Base-by-base conservation (phyloP, 257 asterid species). In the Capsicum pubescens region DNA sequence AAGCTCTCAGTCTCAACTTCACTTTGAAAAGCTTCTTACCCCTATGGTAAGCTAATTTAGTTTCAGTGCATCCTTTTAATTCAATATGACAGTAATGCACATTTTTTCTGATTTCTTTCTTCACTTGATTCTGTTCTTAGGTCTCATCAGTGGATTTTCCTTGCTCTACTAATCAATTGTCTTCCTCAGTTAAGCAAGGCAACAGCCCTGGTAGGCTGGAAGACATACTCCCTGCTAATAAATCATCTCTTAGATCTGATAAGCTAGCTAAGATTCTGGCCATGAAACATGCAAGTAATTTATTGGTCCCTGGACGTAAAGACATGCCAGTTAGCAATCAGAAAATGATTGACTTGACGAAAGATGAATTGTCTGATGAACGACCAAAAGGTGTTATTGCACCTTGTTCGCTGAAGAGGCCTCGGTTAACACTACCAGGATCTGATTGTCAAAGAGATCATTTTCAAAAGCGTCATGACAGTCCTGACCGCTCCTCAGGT, bases 211-310 rank as follows among this genome's bases (percentile, higher is more conserved):
- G 74, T 86, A 59, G 61, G 63, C 83, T 87, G 85, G 82, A 86
- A 52, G 95, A 91, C 79, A 85, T 93, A 80, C 90, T 92, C 90
- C 98, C 99, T 83, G 99, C 99, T 79, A 96, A 96, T 86, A 93
- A 96, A 79, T 93, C 97, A 64, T 88, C 91, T 85, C 86, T 92
- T 87, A 83, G 87, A 55, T 80, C 90, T 66, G 88, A 87, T 86
- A 89, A 88, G 88, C 87, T 79, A 71, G 81, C 80, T 55, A 88
- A 76, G 80, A 88, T 80, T 72, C 86, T 92, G 80, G 54, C 63
- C 60, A 83, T 83, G 82, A 88, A 87, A 74, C 50, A 86, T 86
- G 90, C 90, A 50, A 89, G 87, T 86, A 87, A 86, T 86, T 80
- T 82, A 64, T 67, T 84, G 70, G 72, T 82, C 83, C 83, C 82